phyloP scores from a whole-genome alignment of 2,329 filamentous ascomycete species.

The Aspergillus ibericus region DNA sequence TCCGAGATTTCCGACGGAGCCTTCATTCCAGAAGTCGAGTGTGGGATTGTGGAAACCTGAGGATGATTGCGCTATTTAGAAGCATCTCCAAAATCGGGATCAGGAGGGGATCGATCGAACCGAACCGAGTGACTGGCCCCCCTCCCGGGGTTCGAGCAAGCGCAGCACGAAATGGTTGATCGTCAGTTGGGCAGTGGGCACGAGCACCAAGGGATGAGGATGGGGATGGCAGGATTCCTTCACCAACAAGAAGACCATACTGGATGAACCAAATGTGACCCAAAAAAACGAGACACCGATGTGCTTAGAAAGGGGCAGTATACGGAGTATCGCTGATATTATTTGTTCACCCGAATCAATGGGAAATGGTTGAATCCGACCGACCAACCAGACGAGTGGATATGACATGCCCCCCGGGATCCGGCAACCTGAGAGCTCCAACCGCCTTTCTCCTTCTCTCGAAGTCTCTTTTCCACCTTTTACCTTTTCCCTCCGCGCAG shows the following conservation, averaged over 20 bases:
- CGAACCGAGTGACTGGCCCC: background rate
- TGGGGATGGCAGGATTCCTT: background rate
- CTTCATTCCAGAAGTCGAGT: background rate
- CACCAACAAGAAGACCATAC: background rate
- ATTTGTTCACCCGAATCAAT: background rate
- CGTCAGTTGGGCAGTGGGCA: background rate
- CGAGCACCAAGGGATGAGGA: background rate
- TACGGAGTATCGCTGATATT: too few species aligned
- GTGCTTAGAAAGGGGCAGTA: too few species aligned
- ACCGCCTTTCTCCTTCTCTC: slow-evolving; percentile 10
- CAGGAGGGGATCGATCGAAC: background rate
- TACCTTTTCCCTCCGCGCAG: slow-evolving; percentile 12
- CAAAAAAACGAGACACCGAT: too few species aligned
- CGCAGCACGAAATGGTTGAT: background rate
- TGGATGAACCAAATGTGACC: background rate
- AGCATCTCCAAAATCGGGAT: background rate
- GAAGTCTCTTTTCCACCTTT: slow-evolving; percentile 19
- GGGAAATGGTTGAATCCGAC: background rate
- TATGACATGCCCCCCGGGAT: slow-evolving; percentile 13
- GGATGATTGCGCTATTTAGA: background rate
- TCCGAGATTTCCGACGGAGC: background rate
- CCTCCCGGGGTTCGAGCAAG: background rate
- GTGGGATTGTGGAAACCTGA: background rate
- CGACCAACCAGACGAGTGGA: slow-evolving; percentile 10
- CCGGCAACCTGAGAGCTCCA: slow-evolving; percentile 6